Percentiles rank a stretch among this genome's conserved stretches.
Evolutionary conservation across 805 yeast genomes (phyloP).

Genomic region (Yarrowia osloensis): DNA sequence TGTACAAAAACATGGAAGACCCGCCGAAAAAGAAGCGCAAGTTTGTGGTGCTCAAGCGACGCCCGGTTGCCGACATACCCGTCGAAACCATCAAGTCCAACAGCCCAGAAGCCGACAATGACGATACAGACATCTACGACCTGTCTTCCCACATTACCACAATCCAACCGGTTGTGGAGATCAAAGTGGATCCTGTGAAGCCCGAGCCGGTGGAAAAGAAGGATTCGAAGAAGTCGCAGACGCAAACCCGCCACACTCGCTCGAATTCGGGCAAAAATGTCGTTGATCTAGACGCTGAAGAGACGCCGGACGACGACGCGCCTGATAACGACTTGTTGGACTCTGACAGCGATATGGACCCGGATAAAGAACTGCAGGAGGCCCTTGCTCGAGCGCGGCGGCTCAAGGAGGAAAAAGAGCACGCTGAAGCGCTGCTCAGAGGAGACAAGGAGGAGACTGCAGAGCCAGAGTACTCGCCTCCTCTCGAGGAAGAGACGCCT

Average conservation of each 20-base stretch:
- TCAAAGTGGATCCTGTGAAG: neutral
- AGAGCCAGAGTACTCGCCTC: neutral
- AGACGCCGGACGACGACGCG: neutral
- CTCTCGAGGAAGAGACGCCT: neutral
- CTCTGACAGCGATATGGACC: neutral
- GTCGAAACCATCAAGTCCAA: neutral
- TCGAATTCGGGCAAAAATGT: neutral
- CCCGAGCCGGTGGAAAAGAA: neutral
- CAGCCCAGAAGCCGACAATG: neutral
- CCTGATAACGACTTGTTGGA: neutral
- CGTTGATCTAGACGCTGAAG: neutral
- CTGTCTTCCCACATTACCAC: neutral
- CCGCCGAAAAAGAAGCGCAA: conserved; percentile 4
- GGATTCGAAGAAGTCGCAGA: too few species aligned
- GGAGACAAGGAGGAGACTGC: neutral
- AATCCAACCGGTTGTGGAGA: neutral
- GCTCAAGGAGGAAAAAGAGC: neutral
- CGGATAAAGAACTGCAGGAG: neutral
- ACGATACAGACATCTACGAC: conserved; percentile 5
- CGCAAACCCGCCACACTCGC: neutral
- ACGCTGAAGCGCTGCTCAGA: neutral
- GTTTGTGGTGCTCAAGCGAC: neutral
- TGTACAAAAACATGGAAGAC: neutral
- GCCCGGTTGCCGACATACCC: neutral
- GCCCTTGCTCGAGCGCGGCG: neutral